These are phyloP conservation scores for Anisogramma anomala DNA, from an alignment of 2,329 filamentous ascomycete species.

Conservation along the genomic window DNA sequence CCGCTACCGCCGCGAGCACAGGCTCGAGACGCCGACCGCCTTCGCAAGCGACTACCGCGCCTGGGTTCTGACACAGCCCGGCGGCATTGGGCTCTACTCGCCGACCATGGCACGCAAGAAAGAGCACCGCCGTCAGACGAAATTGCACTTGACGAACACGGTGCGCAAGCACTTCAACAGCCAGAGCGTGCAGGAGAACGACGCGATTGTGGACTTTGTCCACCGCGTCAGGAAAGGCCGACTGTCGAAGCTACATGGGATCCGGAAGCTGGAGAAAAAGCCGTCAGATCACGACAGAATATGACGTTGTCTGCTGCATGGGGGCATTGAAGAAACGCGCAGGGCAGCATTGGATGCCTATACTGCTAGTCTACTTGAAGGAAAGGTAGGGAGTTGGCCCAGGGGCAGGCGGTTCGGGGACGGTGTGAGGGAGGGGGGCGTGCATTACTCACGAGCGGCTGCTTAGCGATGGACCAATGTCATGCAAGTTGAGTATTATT, in stretches of 20 bases:
- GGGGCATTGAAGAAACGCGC: background rate
- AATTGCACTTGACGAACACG: slow-evolving; percentile 58
- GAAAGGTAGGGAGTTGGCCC: no score
- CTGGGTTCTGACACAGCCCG: slow-evolving; percentile 47
- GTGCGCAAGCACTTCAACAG: slow-evolving; percentile 78
- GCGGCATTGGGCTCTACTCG: slow-evolving; percentile 57
- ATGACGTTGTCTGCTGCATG: slow-evolving; percentile 5
- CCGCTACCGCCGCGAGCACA: slow-evolving; percentile 63
- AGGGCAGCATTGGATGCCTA: background rate
- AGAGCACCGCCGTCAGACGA: slow-evolving; percentile 54
- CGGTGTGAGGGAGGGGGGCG: no score
- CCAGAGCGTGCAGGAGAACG: slow-evolving; percentile 66
- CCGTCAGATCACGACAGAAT: slow-evolving; percentile 14
- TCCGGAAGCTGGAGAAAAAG: slow-evolving; percentile 20
- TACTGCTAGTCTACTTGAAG: no score
- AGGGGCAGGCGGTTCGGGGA: no score
- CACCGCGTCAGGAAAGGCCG: slow-evolving; percentile 56
- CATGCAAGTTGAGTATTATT: no score
- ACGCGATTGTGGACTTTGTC: slow-evolving; percentile 69
- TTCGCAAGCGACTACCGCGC: slow-evolving; percentile 55
- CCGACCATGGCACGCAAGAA: slow-evolving; percentile 63
- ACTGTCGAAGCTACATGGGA: slow-evolving; percentile 22
- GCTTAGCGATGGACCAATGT: no score
- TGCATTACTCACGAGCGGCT: no score
- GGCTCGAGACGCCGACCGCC: slow-evolving; percentile 56